Base-by-base conservation (phyloP, 2,329 filamentous ascomycete genomes). In the Neofusicoccum umdonicola region DNA sequence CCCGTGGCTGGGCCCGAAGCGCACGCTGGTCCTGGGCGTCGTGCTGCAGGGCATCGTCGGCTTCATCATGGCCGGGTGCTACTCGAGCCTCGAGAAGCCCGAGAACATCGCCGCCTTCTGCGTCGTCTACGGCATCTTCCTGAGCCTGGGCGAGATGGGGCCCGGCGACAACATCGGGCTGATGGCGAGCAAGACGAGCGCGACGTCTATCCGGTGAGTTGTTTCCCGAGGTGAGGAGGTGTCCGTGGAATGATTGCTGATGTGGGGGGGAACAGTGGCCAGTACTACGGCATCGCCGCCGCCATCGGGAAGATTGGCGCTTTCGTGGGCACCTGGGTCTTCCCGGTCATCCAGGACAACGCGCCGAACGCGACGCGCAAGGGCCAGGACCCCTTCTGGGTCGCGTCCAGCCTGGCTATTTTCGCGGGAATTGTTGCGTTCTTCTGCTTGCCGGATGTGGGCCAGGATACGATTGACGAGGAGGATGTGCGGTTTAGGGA, bases 131-230 rank as follows among this genome's bases (percentile, higher is more conserved):
- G 91, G 85, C 15, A 83, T 95, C 68, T 95, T 95, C 79, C 81
- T 92, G 1, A 85, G 88, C 0, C 82, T 94, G 1, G 91, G 91
- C 57, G 92, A 95, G 76, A 79, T 96, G 45, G 93, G 93, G 0
- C 92, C 93, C 0, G 93, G 93, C 12, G 91, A 97, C 80, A 97
- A 97, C 76, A 96, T 97, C 69, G 93, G 93, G 2, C 84, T 97
- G 0, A 77, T 96, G 35, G 93, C 93, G 0, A 90, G 90, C 52
- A 97, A 97, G 81, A 93, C 91, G 1, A 93, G 88, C 71, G 92
- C 93, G 0, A 97, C 93, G 4, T 90, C 90, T 17, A 89, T 97
- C n/a, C 86, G 76, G 75, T 77, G 72, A 19, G 73, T 68, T 12
- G n/a, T 0, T 3, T 22, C 22, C 22, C 22, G 22, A 22, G 3